A percentile compares a stretch with the other conserved stretches of the same genome.
These are phyloP conservation scores for Plenodomus biglobosus DNA, from an alignment of 2,329 filamentous ascomycete genomes.

Conservation along the genomic window DNA sequence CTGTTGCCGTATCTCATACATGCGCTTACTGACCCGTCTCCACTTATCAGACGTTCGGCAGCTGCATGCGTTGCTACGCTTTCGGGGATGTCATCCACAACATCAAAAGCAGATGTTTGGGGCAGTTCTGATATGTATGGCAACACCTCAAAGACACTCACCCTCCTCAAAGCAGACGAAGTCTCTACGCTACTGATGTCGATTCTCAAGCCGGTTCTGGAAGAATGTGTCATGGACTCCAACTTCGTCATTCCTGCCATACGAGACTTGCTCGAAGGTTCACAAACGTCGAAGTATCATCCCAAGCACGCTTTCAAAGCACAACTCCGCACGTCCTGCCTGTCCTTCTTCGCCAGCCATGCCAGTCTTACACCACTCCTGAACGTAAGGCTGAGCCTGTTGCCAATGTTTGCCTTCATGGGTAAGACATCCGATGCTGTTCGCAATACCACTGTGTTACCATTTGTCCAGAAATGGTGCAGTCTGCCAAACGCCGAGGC, in stretches of 20 bases:
- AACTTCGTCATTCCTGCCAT: constrained; percentile 69
- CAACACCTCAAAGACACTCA: constrained; percentile 50
- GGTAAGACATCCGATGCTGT: constrained; percentile 70
- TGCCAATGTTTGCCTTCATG: constrained; percentile 73
- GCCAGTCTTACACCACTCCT: constrained; percentile 67
- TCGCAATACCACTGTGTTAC: constrained; percentile 75
- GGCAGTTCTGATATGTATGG: constrained; percentile 60
- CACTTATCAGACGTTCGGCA: constrained; percentile 74
- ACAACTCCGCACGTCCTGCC: constrained; percentile 63
- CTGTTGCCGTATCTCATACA: constrained; percentile 79
- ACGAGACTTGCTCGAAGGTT: constrained; percentile 61
- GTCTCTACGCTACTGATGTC: constrained; percentile 60
- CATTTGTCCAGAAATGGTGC: constrained; percentile 71
- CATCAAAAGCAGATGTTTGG: constrained; percentile 22
- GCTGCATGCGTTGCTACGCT: constrained; percentile 60
- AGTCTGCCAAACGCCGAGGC: constrained; percentile 56
- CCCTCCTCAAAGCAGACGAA: constrained; percentile 62
- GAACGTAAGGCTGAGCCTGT: constrained; percentile 67
- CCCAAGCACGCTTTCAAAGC: constrained; percentile 55
- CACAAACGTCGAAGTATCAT: constrained; percentile 41
- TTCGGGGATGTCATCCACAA: constrained; percentile 16
- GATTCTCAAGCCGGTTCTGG: constrained; percentile 72
- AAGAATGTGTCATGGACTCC: constrained; percentile 82
- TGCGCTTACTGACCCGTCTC: constrained; percentile 73
- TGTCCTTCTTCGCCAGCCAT: constrained; percentile 75